Evolutionary conservation across 2,329 filamentous ascomycete species (phyloP).

Genomic region (Cercospora canescens): DNA sequence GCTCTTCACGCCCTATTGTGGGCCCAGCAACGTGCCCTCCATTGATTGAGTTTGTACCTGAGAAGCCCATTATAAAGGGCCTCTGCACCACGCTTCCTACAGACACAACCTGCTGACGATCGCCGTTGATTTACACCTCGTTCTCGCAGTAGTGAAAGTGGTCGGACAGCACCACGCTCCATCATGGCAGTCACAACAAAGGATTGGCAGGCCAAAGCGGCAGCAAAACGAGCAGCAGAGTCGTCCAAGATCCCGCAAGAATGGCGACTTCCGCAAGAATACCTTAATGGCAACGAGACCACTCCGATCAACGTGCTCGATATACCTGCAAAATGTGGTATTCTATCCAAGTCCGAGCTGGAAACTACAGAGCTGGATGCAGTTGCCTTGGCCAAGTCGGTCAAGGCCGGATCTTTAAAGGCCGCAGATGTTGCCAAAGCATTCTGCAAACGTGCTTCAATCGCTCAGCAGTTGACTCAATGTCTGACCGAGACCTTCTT

Average conservation of each 20-base stretch:
- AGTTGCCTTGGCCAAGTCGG: slow-evolving; percentile 38
- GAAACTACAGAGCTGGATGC: slow-evolving; percentile 58
- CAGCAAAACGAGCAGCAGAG: slow-evolving; percentile 12
- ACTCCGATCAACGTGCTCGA: slow-evolving; percentile 43
- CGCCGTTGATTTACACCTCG: not conserved
- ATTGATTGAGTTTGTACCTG: too few relatives aligned
- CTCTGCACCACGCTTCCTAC: too few relatives aligned
- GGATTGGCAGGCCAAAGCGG: slow-evolving; percentile 14
- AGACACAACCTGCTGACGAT: not conserved
- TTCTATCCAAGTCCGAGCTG: slow-evolving; percentile 53
- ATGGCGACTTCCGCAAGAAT: slow-evolving; percentile 21
- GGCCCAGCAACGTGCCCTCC: too few relatives aligned
- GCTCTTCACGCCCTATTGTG: too few relatives aligned
- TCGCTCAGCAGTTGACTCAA: slow-evolving; percentile 36
- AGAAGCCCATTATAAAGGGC: too few relatives aligned
- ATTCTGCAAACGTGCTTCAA: slow-evolving; percentile 50
- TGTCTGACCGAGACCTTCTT: slow-evolving; percentile 41
- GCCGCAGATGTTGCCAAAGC: slow-evolving; percentile 32
- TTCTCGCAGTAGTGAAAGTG: not conserved
- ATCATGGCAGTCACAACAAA: not conserved
- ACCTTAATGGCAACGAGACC: slow-evolving; percentile 15
- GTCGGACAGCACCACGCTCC: not conserved
- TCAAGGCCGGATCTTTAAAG: slow-evolving; percentile 32
- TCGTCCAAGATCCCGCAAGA: slow-evolving; percentile 17
- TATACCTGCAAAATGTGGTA: slow-evolving; percentile 53